Conservation (phyloP, 2,329 filamentous ascomycete species). For the Penicillium decumbens region DNA sequence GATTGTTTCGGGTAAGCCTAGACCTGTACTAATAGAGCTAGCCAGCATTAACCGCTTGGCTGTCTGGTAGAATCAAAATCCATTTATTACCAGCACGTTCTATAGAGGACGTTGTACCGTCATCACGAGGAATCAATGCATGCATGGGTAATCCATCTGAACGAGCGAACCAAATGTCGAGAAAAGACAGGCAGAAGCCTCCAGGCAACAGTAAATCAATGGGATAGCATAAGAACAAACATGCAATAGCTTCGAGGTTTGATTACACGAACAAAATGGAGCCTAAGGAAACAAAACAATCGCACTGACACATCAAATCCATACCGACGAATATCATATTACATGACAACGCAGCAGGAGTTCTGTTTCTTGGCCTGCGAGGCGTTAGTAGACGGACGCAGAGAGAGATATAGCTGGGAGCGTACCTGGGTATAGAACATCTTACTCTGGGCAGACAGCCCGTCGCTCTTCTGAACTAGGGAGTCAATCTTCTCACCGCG, state of each 20-base stretch:
- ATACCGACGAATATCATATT: not conserved
- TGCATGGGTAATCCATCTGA: not conserved
- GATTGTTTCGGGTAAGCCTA: no score
- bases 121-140: conserved; percentile 1
- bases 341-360: conserved; percentile 70
- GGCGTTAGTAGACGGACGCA: not conserved
- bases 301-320: not conserved
- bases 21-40: not conserved
- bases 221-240: not conserved
- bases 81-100: not conserved
- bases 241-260: conserved; percentile 9
- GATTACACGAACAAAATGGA: conserved; percentile 16
- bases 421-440: conserved; percentile 82
- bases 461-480: conserved; percentile 88
- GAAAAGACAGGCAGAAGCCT: not conserved
- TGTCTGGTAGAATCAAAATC: not conserved
- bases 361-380: conserved; percentile 72
- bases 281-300: conserved; percentile 5
- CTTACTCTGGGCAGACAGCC: conserved; percentile 85
- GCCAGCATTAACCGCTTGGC: not conserved
- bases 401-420: not conserved
- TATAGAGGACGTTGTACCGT: conserved; percentile 1
- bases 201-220: conserved; percentile 7
- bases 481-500: conserved; percentile 95
- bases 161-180: not conserved